Conservation (phyloP, 805 yeast genomes). For the Candida fluviatilis region DNA sequence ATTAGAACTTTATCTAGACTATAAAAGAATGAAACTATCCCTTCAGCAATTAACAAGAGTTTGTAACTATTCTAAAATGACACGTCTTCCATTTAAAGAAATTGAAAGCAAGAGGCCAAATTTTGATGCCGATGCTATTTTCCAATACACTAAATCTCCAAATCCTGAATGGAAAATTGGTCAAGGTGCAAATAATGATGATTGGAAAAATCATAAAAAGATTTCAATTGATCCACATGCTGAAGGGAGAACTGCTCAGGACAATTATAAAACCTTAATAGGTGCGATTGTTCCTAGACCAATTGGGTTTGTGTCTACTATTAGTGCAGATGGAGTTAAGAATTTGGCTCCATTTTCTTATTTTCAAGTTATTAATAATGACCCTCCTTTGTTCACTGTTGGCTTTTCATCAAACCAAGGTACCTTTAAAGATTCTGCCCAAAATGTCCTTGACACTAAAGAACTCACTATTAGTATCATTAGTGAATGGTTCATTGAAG, state of each 20-base stretch:
- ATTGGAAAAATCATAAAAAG: constrained; percentile 44
- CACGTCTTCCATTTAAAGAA: constrained; percentile 6
- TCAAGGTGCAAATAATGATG: constrained; percentile 41
- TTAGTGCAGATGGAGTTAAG: constrained; percentile 35
- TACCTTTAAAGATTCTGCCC: constrained; percentile 45
- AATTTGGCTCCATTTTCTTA: constrained; percentile 64
- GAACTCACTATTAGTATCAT: constrained; percentile 56
- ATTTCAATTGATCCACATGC: constrained; percentile 46
- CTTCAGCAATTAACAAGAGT: not conserved
- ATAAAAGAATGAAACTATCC: not conserved
- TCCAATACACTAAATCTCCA: constrained; percentile 20
- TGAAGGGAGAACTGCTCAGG: constrained; percentile 33
- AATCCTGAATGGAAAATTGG: constrained; percentile 41
- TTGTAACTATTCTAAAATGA: not conserved
- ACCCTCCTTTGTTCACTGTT: constrained; percentile 56
- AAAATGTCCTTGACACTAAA: constrained; percentile 45
- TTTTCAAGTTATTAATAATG: constrained; percentile 42
- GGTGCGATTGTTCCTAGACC: constrained; percentile 59
- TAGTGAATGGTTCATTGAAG: constrained; percentile 62
- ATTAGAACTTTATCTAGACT: too few species aligned
- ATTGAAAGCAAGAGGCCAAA: constrained; percentile 9
- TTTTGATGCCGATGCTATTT: constrained; percentile 8
- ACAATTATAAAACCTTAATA: constrained; percentile 49
- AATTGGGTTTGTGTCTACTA: constrained; percentile 52
- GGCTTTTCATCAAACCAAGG: constrained; percentile 41